Evolutionary conservation across 441 rosid species (phyloP).

Genomic region (Flueggea neowawraea): DNA sequence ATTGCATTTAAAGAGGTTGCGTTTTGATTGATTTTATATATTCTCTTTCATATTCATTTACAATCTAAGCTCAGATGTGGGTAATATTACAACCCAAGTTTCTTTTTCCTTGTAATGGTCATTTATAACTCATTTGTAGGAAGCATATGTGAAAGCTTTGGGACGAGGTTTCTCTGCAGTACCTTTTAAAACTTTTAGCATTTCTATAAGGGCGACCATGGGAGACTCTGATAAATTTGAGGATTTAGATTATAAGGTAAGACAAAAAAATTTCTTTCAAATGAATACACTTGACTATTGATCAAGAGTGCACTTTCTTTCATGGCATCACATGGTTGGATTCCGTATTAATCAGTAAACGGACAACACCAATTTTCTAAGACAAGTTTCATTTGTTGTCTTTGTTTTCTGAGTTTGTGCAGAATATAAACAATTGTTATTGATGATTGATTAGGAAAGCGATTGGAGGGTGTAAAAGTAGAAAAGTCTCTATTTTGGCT

Average conservation of each 20-base stretch:
- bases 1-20: no score
- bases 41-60: background rate
- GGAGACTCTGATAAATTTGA: slow-evolving; percentile 22
- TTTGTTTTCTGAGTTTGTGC: no score
- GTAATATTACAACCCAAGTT: background rate
- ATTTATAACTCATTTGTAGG: slow-evolving; percentile 32
- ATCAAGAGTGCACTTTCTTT: no score
- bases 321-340: no score
- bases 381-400: no score
- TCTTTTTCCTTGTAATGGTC: background rate
- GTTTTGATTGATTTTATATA: background rate
- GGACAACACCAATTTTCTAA: no score
- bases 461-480: no score
- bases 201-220: slow-evolving; percentile 27
- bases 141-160: slow-evolving; percentile 91
- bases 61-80: background rate
- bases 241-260: slow-evolving; percentile 40
- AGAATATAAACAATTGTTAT: no score
- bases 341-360: no score
- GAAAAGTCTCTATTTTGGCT: no score
- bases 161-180: slow-evolving; percentile 88
- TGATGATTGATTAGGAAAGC: no score
- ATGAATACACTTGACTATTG: no score
- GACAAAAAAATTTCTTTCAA: slow-evolving; percentile 8
- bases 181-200: slow-evolving; percentile 88